A percentile compares a stretch with the other conserved stretches of the same genome.
These are phyloP conservation scores for Peniophora sp. DNA, from an alignment of 1,284 basidiomycete genomes.

Conservation along the genomic window DNA sequence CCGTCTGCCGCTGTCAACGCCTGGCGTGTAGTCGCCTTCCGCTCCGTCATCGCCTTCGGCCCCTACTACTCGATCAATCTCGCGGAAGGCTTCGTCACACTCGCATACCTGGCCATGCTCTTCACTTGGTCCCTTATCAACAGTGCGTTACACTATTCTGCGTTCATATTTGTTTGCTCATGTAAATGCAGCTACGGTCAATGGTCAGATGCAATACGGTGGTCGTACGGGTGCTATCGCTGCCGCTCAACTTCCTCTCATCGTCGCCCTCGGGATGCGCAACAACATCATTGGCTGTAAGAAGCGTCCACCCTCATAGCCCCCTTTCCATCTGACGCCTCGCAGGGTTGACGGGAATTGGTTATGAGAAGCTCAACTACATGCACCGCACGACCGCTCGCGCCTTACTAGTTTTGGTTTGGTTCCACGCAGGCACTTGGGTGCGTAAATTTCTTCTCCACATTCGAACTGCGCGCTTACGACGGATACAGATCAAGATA, in stretches of 20 bases:
- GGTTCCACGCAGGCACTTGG: slow-evolving; percentile 39
- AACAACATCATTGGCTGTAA: slow-evolving; percentile 55
- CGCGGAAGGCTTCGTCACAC: slow-evolving; percentile 37
- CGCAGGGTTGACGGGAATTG: slow-evolving; percentile 50
- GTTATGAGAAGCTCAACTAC: slow-evolving; percentile 52
- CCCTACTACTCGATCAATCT: slow-evolving; percentile 36
- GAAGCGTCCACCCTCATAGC: slow-evolving; percentile 13
- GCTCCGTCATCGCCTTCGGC: slow-evolving; percentile 37
- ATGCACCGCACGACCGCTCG: slow-evolving; percentile 48
- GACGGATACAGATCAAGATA: neutral
- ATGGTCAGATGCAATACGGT: slow-evolving; percentile 25
- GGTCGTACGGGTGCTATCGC: slow-evolving; percentile 44
- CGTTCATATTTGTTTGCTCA: neutral
- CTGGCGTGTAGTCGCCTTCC: slow-evolving; percentile 41
- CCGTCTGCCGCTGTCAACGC: slow-evolving; percentile 31
- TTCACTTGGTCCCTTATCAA: slow-evolving; percentile 42
- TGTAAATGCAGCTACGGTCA: slow-evolving; percentile 22
- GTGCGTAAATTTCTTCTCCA: slow-evolving; percentile 20
- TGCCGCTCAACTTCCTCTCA: slow-evolving; percentile 50
- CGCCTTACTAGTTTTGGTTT: slow-evolving; percentile 36
- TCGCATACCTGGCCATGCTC: slow-evolving; percentile 36
- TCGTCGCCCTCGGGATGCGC: slow-evolving; percentile 54
- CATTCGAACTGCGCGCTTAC: neutral
- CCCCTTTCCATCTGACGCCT: neutral
- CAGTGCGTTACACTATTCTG: slow-evolving; percentile 25